Percentiles rank a stretch among this genome's conserved stretches.
Evolutionary conservation across 139 green algal species (phyloP).

Genomic region (Dunaliella primolecta): DNA sequence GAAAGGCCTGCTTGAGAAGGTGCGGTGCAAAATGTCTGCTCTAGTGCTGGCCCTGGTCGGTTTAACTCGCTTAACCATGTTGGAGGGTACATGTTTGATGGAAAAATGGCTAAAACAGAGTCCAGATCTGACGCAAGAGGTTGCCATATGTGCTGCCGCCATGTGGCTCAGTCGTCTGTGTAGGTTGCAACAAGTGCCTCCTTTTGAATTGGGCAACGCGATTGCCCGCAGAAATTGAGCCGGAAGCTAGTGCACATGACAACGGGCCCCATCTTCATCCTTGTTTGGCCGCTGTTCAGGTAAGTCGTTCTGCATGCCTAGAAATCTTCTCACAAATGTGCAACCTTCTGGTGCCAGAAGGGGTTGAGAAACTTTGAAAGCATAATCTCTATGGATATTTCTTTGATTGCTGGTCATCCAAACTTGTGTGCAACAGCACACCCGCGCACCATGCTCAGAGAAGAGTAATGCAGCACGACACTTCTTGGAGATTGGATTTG

Average conservation of each 20-base stretch:
- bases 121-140: too few relatives aligned
- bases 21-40: too few relatives aligned
- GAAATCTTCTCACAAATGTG: too few relatives aligned
- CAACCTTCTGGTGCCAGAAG: neutral
- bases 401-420: neutral
- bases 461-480: neutral
- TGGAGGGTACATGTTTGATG: too few relatives aligned
- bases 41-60: too few relatives aligned
- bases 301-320: slow-evolving; percentile 27
- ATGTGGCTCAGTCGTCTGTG: too few relatives aligned
- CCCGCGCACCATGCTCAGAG: neutral
- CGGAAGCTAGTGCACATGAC: slow-evolving; percentile 93
- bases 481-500: too few relatives aligned
- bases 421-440: neutral
- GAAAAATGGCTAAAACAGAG: too few relatives aligned
- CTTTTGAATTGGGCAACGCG: too few relatives aligned
- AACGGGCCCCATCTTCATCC: slow-evolving; percentile 78
- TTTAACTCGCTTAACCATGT: too few relatives aligned
- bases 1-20: slow-evolving; percentile 55
- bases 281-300: slow-evolving; percentile 90
- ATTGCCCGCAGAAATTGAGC: slow-evolving; percentile 69
- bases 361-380: neutral
- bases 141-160: too few relatives aligned
- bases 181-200: too few relatives aligned
- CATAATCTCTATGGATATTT: neutral